Evolutionary conservation across 75 land plant species (phyloP), one percentile per base, ranked within the genome.

Genomic region (Pseudotsuga menziesii): DNA sequence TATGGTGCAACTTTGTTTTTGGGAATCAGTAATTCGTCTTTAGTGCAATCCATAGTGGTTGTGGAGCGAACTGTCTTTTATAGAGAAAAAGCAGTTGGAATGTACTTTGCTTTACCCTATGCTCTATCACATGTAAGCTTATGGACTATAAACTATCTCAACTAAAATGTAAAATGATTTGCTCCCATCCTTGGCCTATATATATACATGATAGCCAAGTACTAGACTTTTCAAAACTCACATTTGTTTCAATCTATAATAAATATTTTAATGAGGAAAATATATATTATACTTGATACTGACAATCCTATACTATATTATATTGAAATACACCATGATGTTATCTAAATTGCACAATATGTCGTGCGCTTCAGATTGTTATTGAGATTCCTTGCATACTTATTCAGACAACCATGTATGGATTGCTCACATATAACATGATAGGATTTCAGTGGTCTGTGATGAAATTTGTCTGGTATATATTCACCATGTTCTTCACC

Each of bases 51-150:
- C 29, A 80, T 93, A 52, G 89, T 91, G 15, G 77, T 79, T 8
- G 76, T 81, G 54, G 94, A 93, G 61, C 83, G 93, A 67, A 85
- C 84, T 14, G 90, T 91, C 0, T 86, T 83, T 66, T 91, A 91
- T 78, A 80, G 94, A 44, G 96, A 93, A 73, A 85, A 88, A 73
- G 88, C 92, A 48, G 90, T 94, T 32, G 96, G 96, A 76, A 91
- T 89, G 89, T 89, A 87, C 73, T 89, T 86, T 66, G 76, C 91
- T 79, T 73, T 89, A 54, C 92, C 97, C 35, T 94, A 91, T 76
- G 90, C 97, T 16, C 69, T 94, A 25, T 87, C 91, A 64, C 92
- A 90, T 88, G 92, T 83, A 82, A 48, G 77, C 1, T 44, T 73
- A 7, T n/a, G 41, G 36, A n/a, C 39, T 23, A 13, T 63, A 22